Base-by-base conservation (phyloP, 345 rosid genomes). In the Reutealis trisperma region DNA sequence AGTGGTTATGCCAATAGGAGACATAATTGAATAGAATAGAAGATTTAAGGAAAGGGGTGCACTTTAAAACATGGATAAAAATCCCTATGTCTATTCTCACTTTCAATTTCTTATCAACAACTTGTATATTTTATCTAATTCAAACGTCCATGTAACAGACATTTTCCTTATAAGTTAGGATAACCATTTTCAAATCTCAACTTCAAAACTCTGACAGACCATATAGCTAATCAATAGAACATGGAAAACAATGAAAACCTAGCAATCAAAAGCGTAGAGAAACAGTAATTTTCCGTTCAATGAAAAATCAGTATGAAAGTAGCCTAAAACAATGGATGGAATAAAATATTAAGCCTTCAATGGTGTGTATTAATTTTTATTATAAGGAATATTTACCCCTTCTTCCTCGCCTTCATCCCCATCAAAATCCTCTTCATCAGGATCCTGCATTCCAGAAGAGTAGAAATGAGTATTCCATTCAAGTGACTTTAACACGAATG, bases 361-460 rank as follows among this genome's bases (percentile, higher is more conserved):
- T 12, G 34, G 19, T n/a, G 57, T 44, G 30, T 10, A 52, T 55
- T 30, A 19, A 47, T 30, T 15, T 8, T 47, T 27, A 67, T 58
- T 12, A 37, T 16, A 37, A 27, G 65, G 7, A 44, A 63, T 44
- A 63, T 41, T 80, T 75, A 80, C 83, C 83, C 25, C 82, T 11
- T 72, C 77, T 11, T 72, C 77, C 44, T 72, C 63, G 0, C 18
- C 82, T 30, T 75, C 83, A 51, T 72, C 73, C 63, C 73, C 81
- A 32, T 79, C 82, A 67, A 41, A 60, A 10, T 73, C 82, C 72
- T 80, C 83, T 1, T 67, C 79, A 30, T 75, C 76, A 57, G 71
- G 76, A 54, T 80, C 83, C 83, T 80, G 22, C 27, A 13, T 27
- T 57, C 42, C 30, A 54, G 67, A 63, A 80, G n/a, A 2, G 11